Evolutionary conservation across 1,284 basidiomycete species (phyloP).

Genomic region (Moesziomyces sp.): DNA sequence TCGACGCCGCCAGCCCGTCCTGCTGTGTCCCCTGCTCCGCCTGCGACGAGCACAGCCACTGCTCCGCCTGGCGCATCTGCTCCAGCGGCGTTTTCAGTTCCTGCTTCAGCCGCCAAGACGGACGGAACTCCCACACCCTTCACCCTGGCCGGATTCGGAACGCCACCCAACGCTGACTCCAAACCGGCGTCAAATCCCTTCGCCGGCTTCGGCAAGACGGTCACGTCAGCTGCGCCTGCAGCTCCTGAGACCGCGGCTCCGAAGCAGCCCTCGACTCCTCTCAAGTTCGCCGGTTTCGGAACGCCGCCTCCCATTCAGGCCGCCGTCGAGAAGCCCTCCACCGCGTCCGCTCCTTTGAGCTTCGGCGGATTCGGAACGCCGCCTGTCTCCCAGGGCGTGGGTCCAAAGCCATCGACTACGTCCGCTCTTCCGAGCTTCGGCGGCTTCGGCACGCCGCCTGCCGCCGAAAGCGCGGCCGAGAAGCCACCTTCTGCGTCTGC

Average conservation of each 20-base stretch:
- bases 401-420: too few species aligned
- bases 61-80: neutral
- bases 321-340: too few species aligned
- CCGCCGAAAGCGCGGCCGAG: too few species aligned
- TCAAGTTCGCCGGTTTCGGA: constrained; percentile 7
- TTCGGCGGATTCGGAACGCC: constrained; percentile 6
- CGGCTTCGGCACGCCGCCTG: neutral
- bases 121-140: constrained; percentile 13
- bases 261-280: neutral
- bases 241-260: constrained; percentile 1
- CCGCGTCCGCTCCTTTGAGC: neutral
- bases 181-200: neutral
- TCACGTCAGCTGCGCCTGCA: constrained; percentile 5
- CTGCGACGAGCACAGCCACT: constrained; percentile 4
- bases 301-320: neutral
- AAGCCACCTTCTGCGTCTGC: neutral
- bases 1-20: constrained; percentile 3
- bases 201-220: neutral
- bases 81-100: too few species aligned
- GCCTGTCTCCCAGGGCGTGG: neutral
- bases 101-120: constrained; percentile 4
- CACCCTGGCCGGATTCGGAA: constrained; percentile 9
- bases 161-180: neutral
- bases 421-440: constrained; percentile 2
- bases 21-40: constrained; percentile 18